Evolutionary conservation across 2,329 filamentous ascomycete genomes (phyloP).

Genomic region (Shiraia sp.): DNA sequence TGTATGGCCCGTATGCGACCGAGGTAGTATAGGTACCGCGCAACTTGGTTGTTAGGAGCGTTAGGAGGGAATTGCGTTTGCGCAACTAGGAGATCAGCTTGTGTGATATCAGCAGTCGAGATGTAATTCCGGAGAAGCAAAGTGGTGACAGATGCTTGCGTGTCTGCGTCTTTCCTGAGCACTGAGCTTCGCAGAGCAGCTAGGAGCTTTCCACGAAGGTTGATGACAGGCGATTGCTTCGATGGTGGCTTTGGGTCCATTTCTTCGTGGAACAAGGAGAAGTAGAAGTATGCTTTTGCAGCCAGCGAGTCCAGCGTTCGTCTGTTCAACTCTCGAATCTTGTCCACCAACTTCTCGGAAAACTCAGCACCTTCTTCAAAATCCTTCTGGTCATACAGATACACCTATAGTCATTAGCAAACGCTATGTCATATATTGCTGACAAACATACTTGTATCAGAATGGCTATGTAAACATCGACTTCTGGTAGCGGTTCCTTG

Average conservation of each 20-base stretch:
- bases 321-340: constrained; percentile 86
- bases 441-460: constrained; percentile 53
- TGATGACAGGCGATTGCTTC: constrained; percentile 81
- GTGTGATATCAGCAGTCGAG: constrained; percentile 91
- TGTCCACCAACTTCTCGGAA: constrained; percentile 80
- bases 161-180: constrained; percentile 93
- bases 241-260: constrained; percentile 85
- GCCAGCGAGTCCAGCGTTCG: constrained; percentile 91
- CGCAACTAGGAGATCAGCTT: constrained; percentile 92
- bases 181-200: constrained; percentile 93
- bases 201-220: constrained; percentile 83
- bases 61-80: constrained; percentile 94
- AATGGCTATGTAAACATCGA: constrained; percentile 87
- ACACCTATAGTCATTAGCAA: constrained; percentile 64
- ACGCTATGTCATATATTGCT: background rate
- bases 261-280: constrained; percentile 92
- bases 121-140: constrained; percentile 95
- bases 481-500: constrained; percentile 82
- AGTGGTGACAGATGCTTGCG: constrained; percentile 94
- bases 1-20: constrained; percentile 96
- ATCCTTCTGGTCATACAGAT: constrained; percentile 83
- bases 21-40: constrained; percentile 95
- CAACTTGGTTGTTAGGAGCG: constrained; percentile 97
- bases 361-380: constrained; percentile 81
- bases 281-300: constrained; percentile 98